phyloP scores from a whole-genome alignment of 768 basidiomycete species.

The Rhodosporidiobolus odoratus region DNA sequence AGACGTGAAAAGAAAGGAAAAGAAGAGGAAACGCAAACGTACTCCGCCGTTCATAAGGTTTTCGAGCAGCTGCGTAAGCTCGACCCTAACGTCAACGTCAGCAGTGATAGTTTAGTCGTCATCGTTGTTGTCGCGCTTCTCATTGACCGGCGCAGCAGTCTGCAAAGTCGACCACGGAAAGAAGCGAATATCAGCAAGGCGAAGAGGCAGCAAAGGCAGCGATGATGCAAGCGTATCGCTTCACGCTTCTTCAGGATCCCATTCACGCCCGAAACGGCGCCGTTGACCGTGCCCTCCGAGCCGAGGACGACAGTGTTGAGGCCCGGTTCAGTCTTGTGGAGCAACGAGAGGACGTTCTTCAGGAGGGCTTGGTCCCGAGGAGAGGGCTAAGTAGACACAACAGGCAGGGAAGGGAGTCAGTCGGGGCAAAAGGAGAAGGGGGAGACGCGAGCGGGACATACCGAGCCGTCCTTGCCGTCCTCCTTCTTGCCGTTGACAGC shows the following conservation, averaged over 20 bases:
- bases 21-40: neutral
- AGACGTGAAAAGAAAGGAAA: neutral
- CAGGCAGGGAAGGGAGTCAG: too few relatives aligned
- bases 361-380: neutral
- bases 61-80: neutral
- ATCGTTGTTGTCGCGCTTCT: neutral
- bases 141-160: neutral
- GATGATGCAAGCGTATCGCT: neutral
- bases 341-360: neutral
- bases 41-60: neutral
- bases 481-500: neutral
- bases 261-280: neutral
- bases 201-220: neutral
- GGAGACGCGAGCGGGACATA: too few relatives aligned
- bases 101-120: neutral
- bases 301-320: slow-evolving; percentile 2
- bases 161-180: neutral
- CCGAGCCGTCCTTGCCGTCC: too few relatives aligned
- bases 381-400: too few relatives aligned
- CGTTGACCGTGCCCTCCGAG: slow-evolving; percentile 2
- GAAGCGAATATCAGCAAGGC: neutral
- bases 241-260: slow-evolving; percentile 4
- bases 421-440: neutral
- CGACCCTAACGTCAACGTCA: neutral
- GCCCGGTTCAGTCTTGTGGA: slow-evolving; percentile 7